phyloP scores from a whole-genome alignment of 768 basidiomycete species.

The Collybiopsis luxurians region DNA sequence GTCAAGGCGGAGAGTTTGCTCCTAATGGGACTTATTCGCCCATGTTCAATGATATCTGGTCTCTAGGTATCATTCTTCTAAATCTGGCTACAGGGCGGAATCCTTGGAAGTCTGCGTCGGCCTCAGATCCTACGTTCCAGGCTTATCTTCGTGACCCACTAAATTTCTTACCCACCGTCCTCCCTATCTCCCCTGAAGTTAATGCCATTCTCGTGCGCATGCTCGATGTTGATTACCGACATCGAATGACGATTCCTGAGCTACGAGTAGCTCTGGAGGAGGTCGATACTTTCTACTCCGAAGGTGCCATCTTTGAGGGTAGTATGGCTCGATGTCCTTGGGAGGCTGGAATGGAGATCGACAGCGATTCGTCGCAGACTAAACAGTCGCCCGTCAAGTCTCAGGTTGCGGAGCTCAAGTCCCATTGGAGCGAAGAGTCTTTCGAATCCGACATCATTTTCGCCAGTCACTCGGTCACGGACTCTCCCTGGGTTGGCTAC shows the following conservation, averaged over 20 bases:
- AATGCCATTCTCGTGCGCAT: slow-evolving; percentile 74
- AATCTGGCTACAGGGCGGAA: slow-evolving; percentile 95
- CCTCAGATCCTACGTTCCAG: slow-evolving; percentile 84
- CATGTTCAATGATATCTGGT: slow-evolving; percentile 92
- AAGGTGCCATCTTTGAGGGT: slow-evolving; percentile 76
- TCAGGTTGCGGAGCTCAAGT: slow-evolving; percentile 33
- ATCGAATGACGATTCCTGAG: slow-evolving; percentile 47
- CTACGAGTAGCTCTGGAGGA: slow-evolving; percentile 55
- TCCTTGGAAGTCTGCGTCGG: slow-evolving; percentile 90
- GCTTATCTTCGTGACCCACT: slow-evolving; percentile 76
- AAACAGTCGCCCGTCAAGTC: slow-evolving; percentile 36
- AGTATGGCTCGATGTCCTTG: slow-evolving; percentile 77
- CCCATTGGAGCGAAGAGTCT: slow-evolving; percentile 62
- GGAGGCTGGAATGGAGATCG: slow-evolving; percentile 74
- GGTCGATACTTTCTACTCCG: slow-evolving; percentile 66
- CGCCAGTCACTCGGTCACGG: slow-evolving; percentile 33
- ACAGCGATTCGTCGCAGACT: slow-evolving; percentile 52
- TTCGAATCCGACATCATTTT: slow-evolving; percentile 43
- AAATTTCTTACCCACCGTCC: slow-evolving; percentile 80
- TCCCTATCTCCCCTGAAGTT: slow-evolving; percentile 74
- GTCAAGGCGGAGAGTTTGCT: slow-evolving; percentile 74
- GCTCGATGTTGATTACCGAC: slow-evolving; percentile 68
- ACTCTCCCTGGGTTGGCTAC: slow-evolving; percentile 37
- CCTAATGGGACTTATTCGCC: slow-evolving; percentile 76
- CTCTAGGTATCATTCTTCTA: slow-evolving; percentile 91